Percentiles rank a stretch among this genome's conserved stretches.
phyloP scores from a whole-genome alignment of 306 rosid species.

The Malus domestica region DNA sequence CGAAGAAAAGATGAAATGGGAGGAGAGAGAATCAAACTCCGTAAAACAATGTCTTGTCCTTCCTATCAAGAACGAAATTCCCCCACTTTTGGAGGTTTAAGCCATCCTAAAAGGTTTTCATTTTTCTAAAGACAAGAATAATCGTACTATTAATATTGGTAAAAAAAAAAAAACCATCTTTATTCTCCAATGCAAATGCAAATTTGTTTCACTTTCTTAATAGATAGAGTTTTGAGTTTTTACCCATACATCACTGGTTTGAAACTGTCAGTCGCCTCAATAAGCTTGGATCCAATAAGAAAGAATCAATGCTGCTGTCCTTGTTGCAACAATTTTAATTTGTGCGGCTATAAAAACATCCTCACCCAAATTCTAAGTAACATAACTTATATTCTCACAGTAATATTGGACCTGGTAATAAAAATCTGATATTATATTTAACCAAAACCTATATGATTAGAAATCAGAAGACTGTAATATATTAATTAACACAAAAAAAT shows the following conservation, averaged over 20 bases:
- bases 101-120: neutral
- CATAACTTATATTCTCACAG: neutral
- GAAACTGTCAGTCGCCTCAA: neutral
- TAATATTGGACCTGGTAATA: neutral
- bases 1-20: no score
- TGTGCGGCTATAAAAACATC: slow-evolving; percentile 11
- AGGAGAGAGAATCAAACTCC: no score
- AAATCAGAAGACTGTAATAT: no score
- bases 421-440: no score
- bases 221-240: neutral
- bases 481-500: neutral
- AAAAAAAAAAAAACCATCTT: neutral
- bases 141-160: no score
- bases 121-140: neutral
- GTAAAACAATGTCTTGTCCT: neutral
- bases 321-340: neutral
- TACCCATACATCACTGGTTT: neutral
- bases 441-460: no score
- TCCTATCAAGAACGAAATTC: neutral
- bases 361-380: neutral
- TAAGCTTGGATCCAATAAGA: neutral
- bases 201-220: no score
- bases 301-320: slow-evolving; percentile 22
- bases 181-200: slow-evolving; percentile 12
- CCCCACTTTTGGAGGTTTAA: neutral